Base-by-base conservation (phyloP, 2,329 filamentous ascomycete species). In the Blastomyces parvus region DNA sequence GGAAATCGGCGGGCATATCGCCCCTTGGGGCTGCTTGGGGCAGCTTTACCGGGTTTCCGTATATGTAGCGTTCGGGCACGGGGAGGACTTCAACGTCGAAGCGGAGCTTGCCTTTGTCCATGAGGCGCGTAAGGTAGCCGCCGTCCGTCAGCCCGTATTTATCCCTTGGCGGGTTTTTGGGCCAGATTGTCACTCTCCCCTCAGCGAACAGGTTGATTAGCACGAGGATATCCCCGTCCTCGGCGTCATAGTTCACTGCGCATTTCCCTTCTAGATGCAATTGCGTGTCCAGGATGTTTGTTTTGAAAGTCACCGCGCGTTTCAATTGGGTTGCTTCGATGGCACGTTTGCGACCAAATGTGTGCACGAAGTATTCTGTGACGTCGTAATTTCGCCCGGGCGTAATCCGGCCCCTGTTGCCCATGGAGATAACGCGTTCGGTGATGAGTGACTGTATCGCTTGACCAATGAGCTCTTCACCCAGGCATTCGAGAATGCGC, bases 101-200 rank as follows among this genome's bases (percentile, higher is more conserved):
- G 14, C 73, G 72, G 19, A 82, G 69, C 22, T 73, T 71, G 6
- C 66, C 67, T 64, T 77, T 80, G 65, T 82, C 77, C 69, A 82
- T 78, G 46, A 74, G 70, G 17, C 78, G 71, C 0, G 79, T 80
- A 53, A 78, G 70, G 61, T 82, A 82, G 13, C 76, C 76, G 9
- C 76, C 74, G 9, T 80, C 76, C 11, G 76, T 78, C 4, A 81
- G 71, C 11, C 80, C 80, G 64, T 76, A 81, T 65, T 77, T 77
- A 56, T 77, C 73, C 19, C 72, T 70, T 3, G 79, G 79, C 0
- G 76, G 72, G 60, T 80, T 73, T 1, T 69, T 69, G 2, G 78
- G 76, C 14, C 66, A 65, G 4, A 80, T 63, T 8, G 66, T 66
- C 42, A 82, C 64, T 27, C 72, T 70, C 0, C 76, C 73, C 8